Evolutionary conservation across 805 yeast species (phyloP).

Genomic region (Kodamaea sagamina): DNA sequence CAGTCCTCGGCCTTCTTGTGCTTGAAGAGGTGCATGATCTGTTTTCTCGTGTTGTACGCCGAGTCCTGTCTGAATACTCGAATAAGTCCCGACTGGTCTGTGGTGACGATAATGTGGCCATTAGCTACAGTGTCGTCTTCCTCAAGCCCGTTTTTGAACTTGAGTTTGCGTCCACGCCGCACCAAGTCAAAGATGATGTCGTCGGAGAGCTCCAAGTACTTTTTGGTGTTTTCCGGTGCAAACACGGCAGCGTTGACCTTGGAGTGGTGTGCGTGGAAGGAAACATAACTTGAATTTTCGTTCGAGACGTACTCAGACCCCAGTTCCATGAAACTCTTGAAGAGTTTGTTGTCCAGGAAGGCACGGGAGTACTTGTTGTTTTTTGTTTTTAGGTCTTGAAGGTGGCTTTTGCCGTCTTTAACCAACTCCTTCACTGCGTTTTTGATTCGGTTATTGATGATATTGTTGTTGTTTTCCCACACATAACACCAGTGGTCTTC

Average conservation of each 20-base stretch:
- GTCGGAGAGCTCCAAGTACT: slow-evolving; percentile 67
- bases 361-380: slow-evolving; percentile 31
- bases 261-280: slow-evolving; percentile 76
- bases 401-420: slow-evolving; percentile 35
- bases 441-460: slow-evolving; percentile 41
- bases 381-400: slow-evolving; percentile 32
- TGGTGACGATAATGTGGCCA: slow-evolving; percentile 66
- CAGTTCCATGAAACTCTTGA: slow-evolving; percentile 32
- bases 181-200: slow-evolving; percentile 74
- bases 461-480: slow-evolving; percentile 60
- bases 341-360: slow-evolving; percentile 29
- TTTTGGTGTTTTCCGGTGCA: slow-evolving; percentile 72
- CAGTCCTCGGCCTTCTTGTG: not conserved
- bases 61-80: slow-evolving; percentile 81
- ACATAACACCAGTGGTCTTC: slow-evolving; percentile 87
- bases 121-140: slow-evolving; percentile 16
- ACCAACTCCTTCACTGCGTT: slow-evolving; percentile 37
- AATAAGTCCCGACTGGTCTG: slow-evolving; percentile 73
- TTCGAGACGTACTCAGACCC: slow-evolving; percentile 29
- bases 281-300: slow-evolving; percentile 62
- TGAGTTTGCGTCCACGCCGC: slow-evolving; percentile 24
- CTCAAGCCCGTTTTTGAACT: slow-evolving; percentile 12
- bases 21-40: slow-evolving; percentile 18
- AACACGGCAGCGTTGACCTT: slow-evolving; percentile 74
- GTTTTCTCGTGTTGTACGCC: slow-evolving; percentile 46